These are phyloP conservation scores for Oxytropis ochrocephala DNA, from an alignment of 306 rosid species.

Conservation along the genomic window DNA sequence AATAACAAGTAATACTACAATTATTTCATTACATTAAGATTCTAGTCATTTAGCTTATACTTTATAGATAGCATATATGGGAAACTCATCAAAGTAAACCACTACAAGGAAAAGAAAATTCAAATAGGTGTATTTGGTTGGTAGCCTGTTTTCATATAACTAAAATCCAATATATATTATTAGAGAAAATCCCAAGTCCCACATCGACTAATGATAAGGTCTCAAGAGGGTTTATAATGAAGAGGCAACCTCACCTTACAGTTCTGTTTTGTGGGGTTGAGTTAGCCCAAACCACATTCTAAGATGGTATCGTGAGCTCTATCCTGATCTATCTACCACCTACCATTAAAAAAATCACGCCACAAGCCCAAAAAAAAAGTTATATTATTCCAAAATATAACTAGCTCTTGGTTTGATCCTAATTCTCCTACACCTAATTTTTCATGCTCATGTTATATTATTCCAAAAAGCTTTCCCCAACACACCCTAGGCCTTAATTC, in stretches of 20 bases:
- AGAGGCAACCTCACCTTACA: too few relatives aligned
- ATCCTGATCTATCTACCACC: too few relatives aligned
- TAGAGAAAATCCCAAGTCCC: too few relatives aligned
- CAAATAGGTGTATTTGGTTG: not conserved
- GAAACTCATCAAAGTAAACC: not conserved
- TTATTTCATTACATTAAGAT: slow-evolving; percentile 4
- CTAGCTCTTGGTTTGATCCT: slow-evolving; percentile 10
- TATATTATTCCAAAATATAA: too few relatives aligned
- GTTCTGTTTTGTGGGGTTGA: too few relatives aligned
- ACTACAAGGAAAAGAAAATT: not conserved
- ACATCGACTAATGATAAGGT: too few relatives aligned
- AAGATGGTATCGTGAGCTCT: too few relatives aligned
- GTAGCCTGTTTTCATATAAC: not conserved
- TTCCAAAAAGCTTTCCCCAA: not conserved
- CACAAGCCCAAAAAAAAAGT: too few relatives aligned
- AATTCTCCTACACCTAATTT: not conserved
- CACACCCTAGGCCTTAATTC: slow-evolving; percentile 4
- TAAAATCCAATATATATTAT: too few relatives aligned
- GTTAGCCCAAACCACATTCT: too few relatives aligned
- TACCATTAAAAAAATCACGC: too few relatives aligned
- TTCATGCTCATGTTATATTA: not conserved
- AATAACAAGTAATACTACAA: not conserved
- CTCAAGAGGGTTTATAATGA: too few relatives aligned
- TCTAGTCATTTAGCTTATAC: not conserved
- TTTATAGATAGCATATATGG: not conserved